phyloP scores from a whole-genome alignment of 768 basidiomycete species.

The Lactarius sp. region DNA sequence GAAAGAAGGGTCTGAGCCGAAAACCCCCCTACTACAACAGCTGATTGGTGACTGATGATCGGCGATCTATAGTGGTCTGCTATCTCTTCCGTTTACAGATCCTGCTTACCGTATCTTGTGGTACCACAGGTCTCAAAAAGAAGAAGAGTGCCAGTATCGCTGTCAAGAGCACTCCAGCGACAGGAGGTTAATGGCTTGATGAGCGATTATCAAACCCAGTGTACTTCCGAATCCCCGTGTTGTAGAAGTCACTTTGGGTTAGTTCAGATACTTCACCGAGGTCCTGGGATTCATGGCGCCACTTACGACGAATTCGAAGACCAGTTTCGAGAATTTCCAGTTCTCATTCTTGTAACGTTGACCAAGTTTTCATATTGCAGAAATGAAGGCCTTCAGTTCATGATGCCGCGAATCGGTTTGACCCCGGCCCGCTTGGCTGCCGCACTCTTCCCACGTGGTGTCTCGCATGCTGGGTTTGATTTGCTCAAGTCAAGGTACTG shows the following conservation, averaged over 20 bases:
- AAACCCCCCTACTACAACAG: conserved; percentile 8
- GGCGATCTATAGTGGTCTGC: background rate
- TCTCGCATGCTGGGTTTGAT: background rate
- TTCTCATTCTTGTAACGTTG: background rate
- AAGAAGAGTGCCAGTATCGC: background rate
- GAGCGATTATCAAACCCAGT: background rate
- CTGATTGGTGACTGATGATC: background rate
- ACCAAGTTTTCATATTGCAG: too few species aligned
- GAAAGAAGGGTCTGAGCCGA: background rate
- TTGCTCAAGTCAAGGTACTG: background rate
- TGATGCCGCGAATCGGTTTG: too few species aligned
- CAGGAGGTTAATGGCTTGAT: background rate
- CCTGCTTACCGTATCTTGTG: background rate
- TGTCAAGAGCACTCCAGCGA: background rate
- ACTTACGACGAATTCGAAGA: background rate
- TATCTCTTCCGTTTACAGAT: background rate
- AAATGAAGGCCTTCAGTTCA: too few species aligned
- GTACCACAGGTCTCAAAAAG: background rate
- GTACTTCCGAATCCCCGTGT: background rate
- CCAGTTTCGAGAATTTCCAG: background rate
- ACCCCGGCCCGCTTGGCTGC: background rate
- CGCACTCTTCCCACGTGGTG: background rate
- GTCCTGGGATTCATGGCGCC: background rate
- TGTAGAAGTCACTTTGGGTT: too few species aligned
- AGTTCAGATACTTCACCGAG: background rate